phyloP scores from a whole-genome alignment of 169 alveolate species.

The Cryptosporidium tyzzeri region DNA sequence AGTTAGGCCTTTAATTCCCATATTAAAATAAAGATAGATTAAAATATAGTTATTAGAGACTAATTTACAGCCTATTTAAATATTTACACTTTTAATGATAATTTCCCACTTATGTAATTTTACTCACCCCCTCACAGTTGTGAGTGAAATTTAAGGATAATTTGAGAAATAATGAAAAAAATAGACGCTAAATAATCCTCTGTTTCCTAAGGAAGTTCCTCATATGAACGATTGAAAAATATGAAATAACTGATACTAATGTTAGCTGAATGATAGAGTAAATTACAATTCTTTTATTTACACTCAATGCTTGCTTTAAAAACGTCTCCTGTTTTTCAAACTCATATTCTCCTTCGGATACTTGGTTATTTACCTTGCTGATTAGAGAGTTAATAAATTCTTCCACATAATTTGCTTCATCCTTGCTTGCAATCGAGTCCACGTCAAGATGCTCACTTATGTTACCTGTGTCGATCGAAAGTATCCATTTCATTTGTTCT shows the following conservation, averaged over 20 bases:
- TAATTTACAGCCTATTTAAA: background rate
- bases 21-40: constrained; percentile 20
- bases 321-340: constrained; percentile 51
- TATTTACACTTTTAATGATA: background rate
- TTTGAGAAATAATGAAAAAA: background rate
- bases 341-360: constrained; percentile 65
- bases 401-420: constrained; percentile 53
- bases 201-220: constrained; percentile 50
- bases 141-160: background rate
- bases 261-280: constrained; percentile 40
- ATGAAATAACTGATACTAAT: constrained; percentile 11
- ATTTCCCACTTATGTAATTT: constrained; percentile 14
- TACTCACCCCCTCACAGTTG: background rate
- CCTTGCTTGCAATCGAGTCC: constrained; percentile 39
- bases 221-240: constrained; percentile 38
- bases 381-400: constrained; percentile 20
- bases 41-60: background rate
- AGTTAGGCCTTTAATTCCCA: constrained; percentile 94
- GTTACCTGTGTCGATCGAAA: constrained; percentile 78
- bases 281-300: constrained; percentile 34
- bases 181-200: constrained; percentile 24
- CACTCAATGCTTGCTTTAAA: constrained; percentile 33
- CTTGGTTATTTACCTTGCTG: constrained; percentile 10
- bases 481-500: constrained; percentile 79
- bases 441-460: constrained; percentile 51